phyloP scores from a whole-genome alignment of 148 eudicot genomes.

The Chenopodium suecicum region DNA sequence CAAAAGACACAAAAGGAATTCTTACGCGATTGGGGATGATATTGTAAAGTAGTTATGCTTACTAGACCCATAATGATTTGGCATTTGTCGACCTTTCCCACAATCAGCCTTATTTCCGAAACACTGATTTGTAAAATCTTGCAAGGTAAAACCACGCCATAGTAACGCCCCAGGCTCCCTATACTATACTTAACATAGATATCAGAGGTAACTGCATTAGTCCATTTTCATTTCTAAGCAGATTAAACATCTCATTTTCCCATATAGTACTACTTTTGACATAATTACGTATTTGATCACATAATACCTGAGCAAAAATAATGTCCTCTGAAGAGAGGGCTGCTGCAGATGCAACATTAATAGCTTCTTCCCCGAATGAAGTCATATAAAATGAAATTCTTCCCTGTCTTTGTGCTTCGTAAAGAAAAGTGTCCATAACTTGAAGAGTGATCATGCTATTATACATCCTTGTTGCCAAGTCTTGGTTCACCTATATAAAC shows the following conservation, averaged over 20 bases:
- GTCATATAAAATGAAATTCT: slow-evolving; percentile 85
- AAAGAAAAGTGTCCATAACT: slow-evolving; percentile 74
- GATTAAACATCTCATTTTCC: background rate
- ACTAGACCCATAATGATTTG: slow-evolving; percentile 84
- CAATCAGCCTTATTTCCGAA: slow-evolving; percentile 74
- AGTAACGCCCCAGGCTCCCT: slow-evolving; percentile 79
- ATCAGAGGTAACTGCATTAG: background rate
- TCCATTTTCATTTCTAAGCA: background rate
- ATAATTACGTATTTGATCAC: background rate
- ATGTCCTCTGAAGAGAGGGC: slow-evolving; percentile 65
- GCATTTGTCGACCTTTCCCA: slow-evolving; percentile 98
- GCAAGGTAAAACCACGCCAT: slow-evolving; percentile 89
- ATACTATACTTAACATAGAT: slow-evolving; percentile 46
- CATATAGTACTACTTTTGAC: background rate
- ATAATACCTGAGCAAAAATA: slow-evolving; percentile 73
- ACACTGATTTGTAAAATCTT: slow-evolving; percentile 82
- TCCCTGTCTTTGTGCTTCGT: slow-evolving; percentile 93
- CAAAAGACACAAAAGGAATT: background rate
- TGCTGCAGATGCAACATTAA: slow-evolving; percentile 86
- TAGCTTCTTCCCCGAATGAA: slow-evolving; percentile 78
- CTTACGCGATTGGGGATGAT: slow-evolving; percentile 91
- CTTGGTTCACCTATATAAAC: slow-evolving; percentile 49
- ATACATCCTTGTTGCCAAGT: slow-evolving; percentile 70
- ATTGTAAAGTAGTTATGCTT: slow-evolving; percentile 77
- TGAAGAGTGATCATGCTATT: slow-evolving; percentile 79